phyloP scores from a whole-genome alignment of 1,139 yeast genomes.

The Protomyces pachydermus region DNA sequence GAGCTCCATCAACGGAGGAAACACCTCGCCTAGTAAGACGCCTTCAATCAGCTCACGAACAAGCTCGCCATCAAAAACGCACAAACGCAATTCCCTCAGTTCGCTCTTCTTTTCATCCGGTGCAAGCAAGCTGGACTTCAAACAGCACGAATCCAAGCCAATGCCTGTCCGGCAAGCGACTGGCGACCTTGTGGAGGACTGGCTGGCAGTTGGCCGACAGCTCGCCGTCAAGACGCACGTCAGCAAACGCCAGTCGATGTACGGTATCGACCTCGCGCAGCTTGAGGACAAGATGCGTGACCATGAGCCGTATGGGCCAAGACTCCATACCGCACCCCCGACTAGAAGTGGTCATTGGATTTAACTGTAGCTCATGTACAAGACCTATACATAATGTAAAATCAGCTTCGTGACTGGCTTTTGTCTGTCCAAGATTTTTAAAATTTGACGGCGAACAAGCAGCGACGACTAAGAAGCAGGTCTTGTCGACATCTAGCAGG shows the following conservation, averaged over 20 bases:
- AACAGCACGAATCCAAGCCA: background rate
- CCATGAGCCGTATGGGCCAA: background rate
- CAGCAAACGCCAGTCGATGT: background rate
- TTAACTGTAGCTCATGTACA: background rate
- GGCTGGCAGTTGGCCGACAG: conserved; percentile 8
- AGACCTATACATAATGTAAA: too few species aligned
- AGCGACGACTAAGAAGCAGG: too few species aligned
- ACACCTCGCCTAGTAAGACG: background rate
- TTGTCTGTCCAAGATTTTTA: background rate
- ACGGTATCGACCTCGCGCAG: background rate
- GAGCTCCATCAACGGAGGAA: background rate
- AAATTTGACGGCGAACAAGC: background rate
- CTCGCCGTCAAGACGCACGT: background rate
- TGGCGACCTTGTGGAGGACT: conserved; percentile 16
- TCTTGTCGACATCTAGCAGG: too few species aligned
- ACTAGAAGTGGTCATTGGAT: background rate
- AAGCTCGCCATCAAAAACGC: background rate
- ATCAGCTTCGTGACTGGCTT: background rate
- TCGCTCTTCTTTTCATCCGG: background rate
- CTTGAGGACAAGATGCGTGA: background rate
- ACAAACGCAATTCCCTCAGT: background rate
- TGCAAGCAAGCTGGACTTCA: background rate
- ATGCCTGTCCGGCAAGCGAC: background rate
- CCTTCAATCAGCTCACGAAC: background rate
- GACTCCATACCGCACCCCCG: background rate